Evolutionary conservation across 2,329 filamentous ascomycete genomes (phyloP), one percentile per base, ranked within the genome.

Genomic region (Monilinia fructicola): DNA sequence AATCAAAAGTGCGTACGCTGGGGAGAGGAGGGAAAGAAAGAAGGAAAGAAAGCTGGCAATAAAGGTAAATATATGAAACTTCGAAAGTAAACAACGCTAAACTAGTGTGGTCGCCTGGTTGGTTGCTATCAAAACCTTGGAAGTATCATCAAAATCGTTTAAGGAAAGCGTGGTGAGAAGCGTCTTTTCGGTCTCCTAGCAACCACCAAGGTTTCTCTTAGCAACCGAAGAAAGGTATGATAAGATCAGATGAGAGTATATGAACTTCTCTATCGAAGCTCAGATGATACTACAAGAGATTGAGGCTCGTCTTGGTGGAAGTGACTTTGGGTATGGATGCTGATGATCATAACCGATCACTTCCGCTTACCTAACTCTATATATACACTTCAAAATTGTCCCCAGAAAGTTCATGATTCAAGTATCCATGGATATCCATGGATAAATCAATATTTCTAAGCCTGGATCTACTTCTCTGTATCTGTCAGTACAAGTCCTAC

Each of bases 1-100:
- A 60, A 60, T 52, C 42, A 38, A n/a, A 31, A 50, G 54, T 44
- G 26, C n/a, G 55, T 40, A 50, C 16, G 48, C 55, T 60, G 26
- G 18, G 21, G 63, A 23, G 35, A 35, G 18, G 54, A 52, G 31
- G 14, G 23, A 53, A 23, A 28, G 23, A 54, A 18, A 23, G 31
- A 46, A 35, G 18, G n/a, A 28, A 53, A 35, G 44, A n/a, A 10
- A 31, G 35, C 4, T 14, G 6, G 14, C 5, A 48, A 28, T 12
- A 12, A 23, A 46, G 5, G 3, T n/a, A n/a, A 10, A 18, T 23
- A 48, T 59, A 4, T 21, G n/a, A 35, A n/a, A 23, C 7, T 18
- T 7, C 0, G 16, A 18, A 11, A 1, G 14, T 16, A 38, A 48
- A 48, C 42, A 60, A 48, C 7, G 28, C 56, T 60, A 60, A 48